Base-by-base conservation (phyloP, 1,139 yeast species). In the Blastobotrys persicus region DNA sequence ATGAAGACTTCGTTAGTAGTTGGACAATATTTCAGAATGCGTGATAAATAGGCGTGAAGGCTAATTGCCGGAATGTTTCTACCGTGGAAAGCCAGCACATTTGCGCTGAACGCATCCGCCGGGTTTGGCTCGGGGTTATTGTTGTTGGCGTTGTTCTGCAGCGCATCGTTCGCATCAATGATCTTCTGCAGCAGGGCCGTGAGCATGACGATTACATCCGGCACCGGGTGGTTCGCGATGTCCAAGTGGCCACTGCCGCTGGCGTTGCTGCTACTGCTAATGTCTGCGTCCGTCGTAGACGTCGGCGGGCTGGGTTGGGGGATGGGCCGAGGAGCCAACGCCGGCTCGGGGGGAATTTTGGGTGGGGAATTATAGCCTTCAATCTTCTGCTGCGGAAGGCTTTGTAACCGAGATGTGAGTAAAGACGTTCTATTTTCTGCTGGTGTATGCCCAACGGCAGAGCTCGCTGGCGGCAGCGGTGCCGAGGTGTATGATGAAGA, bases 1-100 rank as follows among this genome's bases (percentile, higher is more conserved):
- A 92, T 73, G 66, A 91, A 92, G 28, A 94, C 98, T 65, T 94
- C 98, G 68, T 92, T 92, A 1, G 98, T 91, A 17, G 94, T 94
- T 0, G 99, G 98, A 68, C 99, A 92, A 69, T 92, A 94, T 68
- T 91, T 92, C 64, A 92, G 78, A 28, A 92, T 94, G 62, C 98
- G 80, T 37, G 89, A 79, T 52, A 92, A 75, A 66, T 92, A 92
- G 14, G 96, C 94, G 63, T 88, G 91, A 46, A 94, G 76, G 7
- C 92, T 81, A 49, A 92, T 92, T 11, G 95, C 96, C 1, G 99
- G 99, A 13, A 92, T 83, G 64, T 91, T 94, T 47, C 96, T 81
- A 16, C 98, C 98, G 65, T 89, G 97, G 66, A 92, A 92, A 43
- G 97, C 94, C 53, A 91, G 71, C 2, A 92, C 91, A 60, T 83